phyloP scores from a whole-genome alignment of 148 eudicot species.

The Cornus florida region DNA sequence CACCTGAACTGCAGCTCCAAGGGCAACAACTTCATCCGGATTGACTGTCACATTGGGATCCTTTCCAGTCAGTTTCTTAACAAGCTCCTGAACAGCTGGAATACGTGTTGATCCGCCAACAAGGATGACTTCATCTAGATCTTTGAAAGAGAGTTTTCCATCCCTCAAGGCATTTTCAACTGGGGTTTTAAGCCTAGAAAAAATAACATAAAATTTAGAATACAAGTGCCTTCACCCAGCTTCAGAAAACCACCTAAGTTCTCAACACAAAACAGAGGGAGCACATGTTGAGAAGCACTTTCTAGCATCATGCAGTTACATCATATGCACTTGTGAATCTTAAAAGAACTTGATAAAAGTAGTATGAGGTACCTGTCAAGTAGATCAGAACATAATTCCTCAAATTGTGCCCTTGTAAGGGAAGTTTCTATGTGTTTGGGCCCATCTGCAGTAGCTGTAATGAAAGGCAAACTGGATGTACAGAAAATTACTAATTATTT shows the following conservation, averaged over 20 bases:
- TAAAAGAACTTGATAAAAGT: background rate
- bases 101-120: conserved; percentile 97
- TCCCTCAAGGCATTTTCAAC: conserved; percentile 87
- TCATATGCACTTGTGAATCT: background rate
- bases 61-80: conserved; percentile 82
- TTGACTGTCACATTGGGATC: conserved; percentile 95
- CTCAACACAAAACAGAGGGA: background rate
- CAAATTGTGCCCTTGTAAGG: conserved; percentile 91
- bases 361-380: conserved; percentile 66
- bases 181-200: conserved; percentile 71
- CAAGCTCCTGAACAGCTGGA: conserved; percentile 91
- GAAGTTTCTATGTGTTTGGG: conserved; percentile 97
- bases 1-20: conserved; percentile 99
- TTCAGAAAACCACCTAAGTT: background rate
- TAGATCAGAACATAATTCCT: conserved; percentile 90
- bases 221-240: background rate
- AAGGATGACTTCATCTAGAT: conserved; percentile 91
- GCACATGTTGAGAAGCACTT: background rate
- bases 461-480: conserved; percentile 75
- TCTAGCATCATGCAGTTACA: background rate
- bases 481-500: background rate
- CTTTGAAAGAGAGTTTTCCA: conserved; percentile 84
- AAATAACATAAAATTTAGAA: background rate
- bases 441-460: conserved; percentile 97
- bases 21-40: conserved; percentile 98